Percentiles rank a stretch among this genome's conserved stretches.
Evolutionary conservation across 441 rosid genomes (phyloP).

Genomic region (Hura crepitans): DNA sequence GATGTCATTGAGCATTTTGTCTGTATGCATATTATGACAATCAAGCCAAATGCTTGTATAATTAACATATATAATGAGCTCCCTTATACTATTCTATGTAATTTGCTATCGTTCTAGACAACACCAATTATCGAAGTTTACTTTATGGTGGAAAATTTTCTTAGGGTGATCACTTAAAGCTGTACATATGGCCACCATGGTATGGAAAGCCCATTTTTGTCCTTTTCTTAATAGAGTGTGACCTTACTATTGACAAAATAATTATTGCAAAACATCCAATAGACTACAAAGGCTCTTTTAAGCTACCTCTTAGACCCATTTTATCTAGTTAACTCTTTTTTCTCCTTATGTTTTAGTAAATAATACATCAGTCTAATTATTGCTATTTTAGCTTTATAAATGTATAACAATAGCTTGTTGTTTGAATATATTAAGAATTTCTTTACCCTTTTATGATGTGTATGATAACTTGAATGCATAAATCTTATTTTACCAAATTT

Average conservation of each 20-base stretch:
- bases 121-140: slow-evolving; percentile 12
- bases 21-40: slow-evolving; percentile 46
- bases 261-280: slow-evolving; percentile 59
- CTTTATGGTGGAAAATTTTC: slow-evolving; percentile 17
- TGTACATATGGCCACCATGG: slow-evolving; percentile 67
- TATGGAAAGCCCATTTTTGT: slow-evolving; percentile 64
- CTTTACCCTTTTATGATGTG: no score
- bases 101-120: neutral
- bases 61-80: slow-evolving; percentile 87
- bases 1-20: slow-evolving; percentile 66
- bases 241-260: slow-evolving; percentile 67
- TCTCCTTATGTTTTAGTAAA: slow-evolving; percentile 1
- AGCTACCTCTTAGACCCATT: slow-evolving; percentile 77
- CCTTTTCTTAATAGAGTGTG: slow-evolving; percentile 77
- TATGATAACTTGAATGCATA: no score
- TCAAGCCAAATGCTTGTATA: slow-evolving; percentile 77
- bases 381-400: neutral
- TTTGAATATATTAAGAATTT: neutral
- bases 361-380: neutral
- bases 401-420: neutral
- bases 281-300: slow-evolving; percentile 73
- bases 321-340: slow-evolving; percentile 27
- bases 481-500: no score
- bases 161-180: slow-evolving; percentile 92
- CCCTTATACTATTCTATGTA: slow-evolving; percentile 3